phyloP scores from a whole-genome alignment of 129 eudicot species.

The Tagetes patula region DNA sequence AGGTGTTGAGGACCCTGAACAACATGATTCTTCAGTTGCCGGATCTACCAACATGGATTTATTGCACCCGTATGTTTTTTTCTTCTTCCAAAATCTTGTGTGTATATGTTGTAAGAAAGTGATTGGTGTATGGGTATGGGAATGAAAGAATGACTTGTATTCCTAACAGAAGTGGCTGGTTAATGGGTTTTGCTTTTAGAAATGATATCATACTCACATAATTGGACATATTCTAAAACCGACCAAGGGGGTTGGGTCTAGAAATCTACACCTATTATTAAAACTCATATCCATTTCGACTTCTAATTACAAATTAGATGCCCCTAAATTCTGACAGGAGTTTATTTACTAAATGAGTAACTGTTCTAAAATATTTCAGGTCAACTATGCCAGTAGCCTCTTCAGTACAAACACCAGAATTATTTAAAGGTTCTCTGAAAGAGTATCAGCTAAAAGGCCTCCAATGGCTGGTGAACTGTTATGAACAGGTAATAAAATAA shows the following conservation, averaged over 20 bases:
- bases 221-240: not conserved
- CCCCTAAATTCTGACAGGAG: conserved; percentile 3
- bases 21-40: conserved; percentile 51
- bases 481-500: conserved; percentile 72
- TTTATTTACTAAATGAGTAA: conserved; percentile 15
- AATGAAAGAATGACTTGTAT: not conserved
- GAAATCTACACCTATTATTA: not conserved
- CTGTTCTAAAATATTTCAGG: conserved; percentile 31
- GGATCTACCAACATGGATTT: conserved; percentile 89
- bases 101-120: not conserved
- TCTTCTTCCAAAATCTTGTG: not conserved
- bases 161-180: not conserved
- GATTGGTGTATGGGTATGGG: conserved; percentile 6
- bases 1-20: conserved; percentile 50
- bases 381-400: conserved; percentile 97
- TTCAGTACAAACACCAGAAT: conserved; percentile 81
- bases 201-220: not conserved
- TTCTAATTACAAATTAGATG: not conserved
- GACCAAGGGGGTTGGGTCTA: not conserved
- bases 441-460: conserved; percentile 97
- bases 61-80: conserved; percentile 71
- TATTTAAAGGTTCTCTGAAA: conserved; percentile 88
- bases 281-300: not conserved
- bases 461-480: conserved; percentile 98
- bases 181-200: not conserved